phyloP scores from a whole-genome alignment of 495 filamentous ascomycete species.

The Tetracladium setigerum region DNA sequence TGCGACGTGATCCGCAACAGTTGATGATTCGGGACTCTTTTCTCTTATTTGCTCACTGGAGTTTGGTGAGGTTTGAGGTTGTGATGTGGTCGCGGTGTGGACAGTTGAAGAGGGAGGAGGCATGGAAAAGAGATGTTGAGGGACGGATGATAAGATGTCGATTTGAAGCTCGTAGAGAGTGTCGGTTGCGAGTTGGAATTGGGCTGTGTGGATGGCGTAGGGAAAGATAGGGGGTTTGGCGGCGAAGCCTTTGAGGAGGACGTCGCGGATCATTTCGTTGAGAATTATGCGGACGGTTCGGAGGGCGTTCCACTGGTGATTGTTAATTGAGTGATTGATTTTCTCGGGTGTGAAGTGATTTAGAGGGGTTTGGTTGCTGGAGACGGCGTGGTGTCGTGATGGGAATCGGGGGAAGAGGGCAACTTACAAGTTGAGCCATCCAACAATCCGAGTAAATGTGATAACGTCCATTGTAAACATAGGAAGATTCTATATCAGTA shows the following conservation, averaged over 20 bases:
- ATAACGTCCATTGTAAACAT: constrained; percentile 47
- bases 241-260: constrained; percentile 24
- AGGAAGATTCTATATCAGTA: constrained; percentile 22
- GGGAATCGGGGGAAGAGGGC: too few species aligned
- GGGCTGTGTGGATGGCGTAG: constrained; percentile 6
- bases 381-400: too few species aligned
- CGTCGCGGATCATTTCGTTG: constrained; percentile 39
- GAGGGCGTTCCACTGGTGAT: constrained; percentile 48
- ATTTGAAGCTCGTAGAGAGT: constrained; percentile 26
- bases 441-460: constrained; percentile 53
- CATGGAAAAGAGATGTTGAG: constrained; percentile 32
- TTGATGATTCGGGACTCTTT: background rate
- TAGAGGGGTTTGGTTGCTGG: too few species aligned
- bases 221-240: constrained; percentile 10
- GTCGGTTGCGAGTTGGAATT: constrained; percentile 18
- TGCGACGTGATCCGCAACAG: background rate
- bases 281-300: constrained; percentile 51
- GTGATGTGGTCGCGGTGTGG: too few species aligned
- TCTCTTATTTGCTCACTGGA: background rate
- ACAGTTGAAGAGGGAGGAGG: background rate
- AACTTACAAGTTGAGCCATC: constrained; percentile 36
- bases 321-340: too few species aligned
- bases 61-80: background rate
- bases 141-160: constrained; percentile 39
- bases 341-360: too few species aligned